Conservation (phyloP, 1,284 basidiomycete genomes). For the Ganoderma leucocontextum region DNA sequence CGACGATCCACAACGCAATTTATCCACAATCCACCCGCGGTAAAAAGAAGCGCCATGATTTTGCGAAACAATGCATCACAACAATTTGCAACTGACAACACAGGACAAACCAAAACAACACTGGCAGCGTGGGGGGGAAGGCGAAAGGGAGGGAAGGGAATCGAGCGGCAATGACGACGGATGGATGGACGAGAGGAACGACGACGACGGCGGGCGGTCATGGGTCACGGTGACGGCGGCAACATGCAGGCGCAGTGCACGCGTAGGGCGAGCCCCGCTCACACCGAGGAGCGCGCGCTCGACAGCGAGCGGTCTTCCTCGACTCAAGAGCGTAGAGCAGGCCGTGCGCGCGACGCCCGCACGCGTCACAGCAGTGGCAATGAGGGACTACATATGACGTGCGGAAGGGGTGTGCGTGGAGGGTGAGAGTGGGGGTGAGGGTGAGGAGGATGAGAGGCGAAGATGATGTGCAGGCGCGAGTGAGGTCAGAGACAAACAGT, state of each 20-base stretch:
- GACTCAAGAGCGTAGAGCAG: constrained; percentile 31
- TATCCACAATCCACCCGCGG: constrained; percentile 6
- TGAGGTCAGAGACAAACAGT: constrained; percentile 26
- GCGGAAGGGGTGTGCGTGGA: not conserved
- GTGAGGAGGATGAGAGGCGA: constrained; percentile 7
- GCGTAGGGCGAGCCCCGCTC: constrained; percentile 26
- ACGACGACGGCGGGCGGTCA: constrained; percentile 1
- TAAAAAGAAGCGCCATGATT: constrained; percentile 15
- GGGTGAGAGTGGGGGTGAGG: constrained; percentile 1
- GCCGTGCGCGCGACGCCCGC: constrained; percentile 16
- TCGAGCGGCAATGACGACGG: not conserved
- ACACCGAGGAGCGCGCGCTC: constrained; percentile 29
- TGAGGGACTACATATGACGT: constrained; percentile 3
- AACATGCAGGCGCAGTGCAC: constrained; percentile 9
- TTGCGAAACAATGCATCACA: constrained; percentile 40
- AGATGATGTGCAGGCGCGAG: constrained; percentile 16
- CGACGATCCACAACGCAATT: not conserved
- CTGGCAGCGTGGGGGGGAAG: constrained; percentile 11
- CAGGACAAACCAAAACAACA: constrained; percentile 39
- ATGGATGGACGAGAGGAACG: not conserved
- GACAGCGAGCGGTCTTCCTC: constrained; percentile 26
- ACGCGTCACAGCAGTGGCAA: constrained; percentile 14
- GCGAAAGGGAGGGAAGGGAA: not conserved
- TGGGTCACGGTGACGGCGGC: constrained; percentile 1
- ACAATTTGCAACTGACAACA: constrained; percentile 41